phyloP scores from a whole-genome alignment of 2,329 filamentous ascomycete genomes.

The Calonectria pauciramosa region DNA sequence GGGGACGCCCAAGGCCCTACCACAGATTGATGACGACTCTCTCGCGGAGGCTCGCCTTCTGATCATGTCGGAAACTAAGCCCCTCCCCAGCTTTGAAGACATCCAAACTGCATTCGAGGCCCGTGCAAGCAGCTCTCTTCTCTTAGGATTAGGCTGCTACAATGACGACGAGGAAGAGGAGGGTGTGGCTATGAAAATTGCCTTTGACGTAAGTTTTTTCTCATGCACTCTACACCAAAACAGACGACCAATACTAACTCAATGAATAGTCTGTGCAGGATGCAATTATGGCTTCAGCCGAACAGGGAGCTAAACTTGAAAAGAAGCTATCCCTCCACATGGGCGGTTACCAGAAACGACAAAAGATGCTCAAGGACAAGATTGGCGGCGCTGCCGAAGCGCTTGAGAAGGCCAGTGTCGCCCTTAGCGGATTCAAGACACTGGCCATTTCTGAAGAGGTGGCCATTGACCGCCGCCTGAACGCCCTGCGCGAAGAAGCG shows the following conservation, averaged over 20 bases:
- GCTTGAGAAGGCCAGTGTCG: slow-evolving; percentile 79
- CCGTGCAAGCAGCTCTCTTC: slow-evolving; percentile 67
- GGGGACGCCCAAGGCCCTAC: slow-evolving; percentile 71
- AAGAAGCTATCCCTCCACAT: slow-evolving; percentile 92
- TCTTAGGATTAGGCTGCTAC: slow-evolving; percentile 87
- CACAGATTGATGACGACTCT: slow-evolving; percentile 77
- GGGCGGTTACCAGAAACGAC: slow-evolving; percentile 90
- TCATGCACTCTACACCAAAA: not conserved
- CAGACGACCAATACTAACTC: slow-evolving; percentile 30
- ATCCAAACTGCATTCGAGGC: slow-evolving; percentile 68
- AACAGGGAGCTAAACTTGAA: slow-evolving; percentile 88
- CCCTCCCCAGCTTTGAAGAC: slow-evolving; percentile 61
- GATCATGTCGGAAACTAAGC: slow-evolving; percentile 78
- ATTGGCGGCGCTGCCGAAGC: slow-evolving; percentile 81
- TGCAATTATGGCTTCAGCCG: slow-evolving; percentile 79
- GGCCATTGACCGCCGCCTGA: slow-evolving; percentile 79
- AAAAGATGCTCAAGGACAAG: slow-evolving; percentile 84
- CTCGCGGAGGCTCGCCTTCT: slow-evolving; percentile 83
- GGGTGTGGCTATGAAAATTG: slow-evolving; percentile 72
- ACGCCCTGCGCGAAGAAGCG: slow-evolving; percentile 85
- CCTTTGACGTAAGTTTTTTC: slow-evolving; percentile 76
- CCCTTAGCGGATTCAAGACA: slow-evolving; percentile 80
- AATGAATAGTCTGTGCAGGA: slow-evolving; percentile 75
- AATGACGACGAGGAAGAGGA: slow-evolving; percentile 81
- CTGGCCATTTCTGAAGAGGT: slow-evolving; percentile 85